These are phyloP conservation scores for Kwoniella europaea DNA, from an alignment of 768 basidiomycete species.

Conservation along the genomic window DNA sequence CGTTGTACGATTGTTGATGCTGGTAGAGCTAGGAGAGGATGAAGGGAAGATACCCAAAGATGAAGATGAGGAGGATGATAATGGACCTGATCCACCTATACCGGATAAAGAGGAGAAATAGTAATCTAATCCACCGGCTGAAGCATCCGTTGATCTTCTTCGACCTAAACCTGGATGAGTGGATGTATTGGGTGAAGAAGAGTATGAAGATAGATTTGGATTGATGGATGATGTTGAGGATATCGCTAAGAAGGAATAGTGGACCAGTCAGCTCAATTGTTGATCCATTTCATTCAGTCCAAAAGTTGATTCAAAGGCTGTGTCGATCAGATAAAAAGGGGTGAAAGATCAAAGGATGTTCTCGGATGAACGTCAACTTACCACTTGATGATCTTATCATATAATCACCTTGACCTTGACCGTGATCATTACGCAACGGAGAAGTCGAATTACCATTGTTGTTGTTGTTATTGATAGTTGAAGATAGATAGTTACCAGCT, in stretches of 20 bases:
- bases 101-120: constrained; percentile 46
- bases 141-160: constrained; percentile 40
- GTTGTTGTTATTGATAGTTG: constrained; percentile 4
- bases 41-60: constrained; percentile 37
- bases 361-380: constrained; percentile 3
- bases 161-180: constrained; percentile 20
- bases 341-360: constrained; percentile 13
- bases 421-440: not conserved
- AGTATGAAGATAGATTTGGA: constrained; percentile 1
- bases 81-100: constrained; percentile 30
- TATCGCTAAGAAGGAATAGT: constrained; percentile 13
- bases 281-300: not conserved
- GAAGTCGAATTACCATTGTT: not conserved
- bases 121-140: constrained; percentile 45
- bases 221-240: constrained; percentile 23
- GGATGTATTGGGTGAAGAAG: constrained; percentile 5
- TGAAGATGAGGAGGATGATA: constrained; percentile 44
- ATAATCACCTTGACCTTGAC: constrained; percentile 14
- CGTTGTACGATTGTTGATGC: not conserved
- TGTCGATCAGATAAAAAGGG: not conserved
- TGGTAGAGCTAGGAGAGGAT: constrained; percentile 9
- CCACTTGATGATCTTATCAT: constrained; percentile 28
- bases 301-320: not conserved
- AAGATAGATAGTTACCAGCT: constrained; percentile 25
- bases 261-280: too few species aligned